phyloP scores from a whole-genome alignment of 2,329 filamentous ascomycete species.

The Aspergillus luchuensis region DNA sequence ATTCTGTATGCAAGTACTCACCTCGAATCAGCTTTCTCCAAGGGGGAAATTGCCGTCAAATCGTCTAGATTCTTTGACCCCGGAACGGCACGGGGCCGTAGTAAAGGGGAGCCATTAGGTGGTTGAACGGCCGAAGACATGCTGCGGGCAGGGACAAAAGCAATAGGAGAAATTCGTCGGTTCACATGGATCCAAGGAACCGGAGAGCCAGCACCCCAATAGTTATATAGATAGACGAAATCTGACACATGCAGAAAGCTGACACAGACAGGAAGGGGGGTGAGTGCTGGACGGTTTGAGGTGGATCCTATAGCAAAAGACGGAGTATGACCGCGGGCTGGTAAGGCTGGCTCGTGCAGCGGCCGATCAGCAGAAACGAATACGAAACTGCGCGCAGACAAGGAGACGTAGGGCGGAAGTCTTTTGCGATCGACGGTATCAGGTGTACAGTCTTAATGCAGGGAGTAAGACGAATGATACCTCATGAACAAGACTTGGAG shows the following conservation, averaged over 20 bases:
- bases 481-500: neutral
- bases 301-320: slow-evolving; percentile 6
- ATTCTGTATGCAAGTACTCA: slow-evolving; percentile 16
- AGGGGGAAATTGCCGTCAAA: slow-evolving; percentile 24
- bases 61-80: slow-evolving; percentile 31
- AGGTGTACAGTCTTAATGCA: neutral
- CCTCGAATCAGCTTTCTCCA: slow-evolving; percentile 42
- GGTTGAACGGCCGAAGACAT: slow-evolving; percentile 36
- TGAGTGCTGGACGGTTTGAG: neutral
- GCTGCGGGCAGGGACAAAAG: slow-evolving; percentile 18
- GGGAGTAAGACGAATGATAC: neutral
- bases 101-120: slow-evolving; percentile 26
- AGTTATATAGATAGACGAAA: slow-evolving; percentile 5
- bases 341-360: slow-evolving; percentile 7
- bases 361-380: slow-evolving; percentile 5
- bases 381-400: slow-evolving; percentile 6
- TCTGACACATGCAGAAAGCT: slow-evolving; percentile 2
- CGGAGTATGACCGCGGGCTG: neutral
- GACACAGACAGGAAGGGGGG: neutral
- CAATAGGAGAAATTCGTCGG: slow-evolving; percentile 1
- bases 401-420: neutral
- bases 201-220: neutral
- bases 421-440: neutral
- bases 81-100: slow-evolving; percentile 39
- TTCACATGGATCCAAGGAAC: slow-evolving; percentile 23